These are phyloP conservation scores for Colletotrichum aenigma DNA, from an alignment of 2,329 filamentous ascomycete genomes.

Conservation along the genomic window DNA sequence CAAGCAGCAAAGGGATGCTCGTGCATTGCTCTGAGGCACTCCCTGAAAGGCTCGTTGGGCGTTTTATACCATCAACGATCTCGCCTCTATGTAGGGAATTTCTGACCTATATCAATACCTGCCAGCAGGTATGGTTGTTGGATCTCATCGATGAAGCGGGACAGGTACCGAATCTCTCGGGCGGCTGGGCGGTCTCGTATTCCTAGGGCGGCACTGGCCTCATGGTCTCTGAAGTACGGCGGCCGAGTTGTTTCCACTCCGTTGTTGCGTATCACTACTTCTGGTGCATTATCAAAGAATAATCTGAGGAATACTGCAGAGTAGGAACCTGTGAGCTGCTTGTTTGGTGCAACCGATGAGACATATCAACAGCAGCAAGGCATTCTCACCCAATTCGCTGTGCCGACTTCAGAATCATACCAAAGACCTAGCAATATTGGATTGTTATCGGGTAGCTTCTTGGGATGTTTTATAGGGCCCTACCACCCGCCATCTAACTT, in stretches of 20 bases:
- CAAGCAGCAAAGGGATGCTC: no score
- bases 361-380: background rate
- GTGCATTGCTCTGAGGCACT: no score
- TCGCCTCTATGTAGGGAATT: rapidly evolving
- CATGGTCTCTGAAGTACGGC: background rate
- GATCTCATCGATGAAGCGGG: background rate
- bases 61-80: rapidly evolving
- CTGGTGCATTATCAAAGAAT: background rate
- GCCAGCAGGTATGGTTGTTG: background rate
- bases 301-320: no score
- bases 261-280: background rate
- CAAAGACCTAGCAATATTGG: background rate
- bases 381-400: background rate
- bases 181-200: background rate
- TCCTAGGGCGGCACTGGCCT: rapidly evolving
- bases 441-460: background rate
- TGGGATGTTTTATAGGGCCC: background rate
- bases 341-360: rapidly evolving
- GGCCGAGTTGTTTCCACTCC: rapidly evolving
- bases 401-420: background rate
- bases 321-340: background rate
- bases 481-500: no score
- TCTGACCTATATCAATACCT: rapidly evolving
- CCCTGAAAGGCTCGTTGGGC: background rate
- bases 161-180: background rate